phyloP scores from a whole-genome alignment of 2,329 filamentous ascomycete species.

The Tothia fuscella region DNA sequence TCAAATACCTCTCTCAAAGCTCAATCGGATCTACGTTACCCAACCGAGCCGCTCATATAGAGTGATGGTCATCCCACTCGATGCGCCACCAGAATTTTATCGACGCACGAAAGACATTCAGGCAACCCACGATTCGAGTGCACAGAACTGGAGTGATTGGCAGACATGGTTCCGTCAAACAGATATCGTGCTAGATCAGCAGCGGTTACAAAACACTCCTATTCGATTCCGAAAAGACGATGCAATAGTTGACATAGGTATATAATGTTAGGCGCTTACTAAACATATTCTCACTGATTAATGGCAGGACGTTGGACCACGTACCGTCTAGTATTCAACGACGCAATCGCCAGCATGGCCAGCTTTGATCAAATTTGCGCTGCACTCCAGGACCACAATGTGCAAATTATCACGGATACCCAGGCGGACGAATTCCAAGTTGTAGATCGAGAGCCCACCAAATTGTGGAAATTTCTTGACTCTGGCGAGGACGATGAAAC shows the following conservation, averaged over 20 bases:
- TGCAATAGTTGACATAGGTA: constrained; percentile 11
- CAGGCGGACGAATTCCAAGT: background rate
- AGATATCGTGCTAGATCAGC: constrained; percentile 7
- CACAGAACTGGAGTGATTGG: constrained; percentile 5
- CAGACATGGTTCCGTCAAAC: constrained; percentile 10
- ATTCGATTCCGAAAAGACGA: constrained; percentile 4
- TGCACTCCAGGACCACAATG: constrained; percentile 9
- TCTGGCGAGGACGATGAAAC: background rate
- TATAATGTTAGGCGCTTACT: background rate
- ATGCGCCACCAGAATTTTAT: constrained; percentile 8
- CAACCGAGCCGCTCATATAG: background rate
- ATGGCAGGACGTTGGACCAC: constrained; percentile 11
- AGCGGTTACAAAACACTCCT: background rate
- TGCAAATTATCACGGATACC: background rate
- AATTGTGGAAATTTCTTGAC: background rate
- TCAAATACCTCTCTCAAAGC: constrained; percentile 1
- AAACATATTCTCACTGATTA: background rate
- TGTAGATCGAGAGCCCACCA: background rate
- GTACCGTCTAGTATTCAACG: constrained; percentile 7
- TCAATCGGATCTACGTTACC: background rate
- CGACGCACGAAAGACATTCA: constrained; percentile 9
- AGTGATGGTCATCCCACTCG: constrained; percentile 8
- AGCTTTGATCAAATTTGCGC: background rate
- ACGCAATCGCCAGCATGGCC: background rate
- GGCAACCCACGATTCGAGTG: constrained; percentile 5